phyloP scores from a whole-genome alignment of 2,329 filamentous ascomycete genomes.

The Trichothecium sympodiale region DNA sequence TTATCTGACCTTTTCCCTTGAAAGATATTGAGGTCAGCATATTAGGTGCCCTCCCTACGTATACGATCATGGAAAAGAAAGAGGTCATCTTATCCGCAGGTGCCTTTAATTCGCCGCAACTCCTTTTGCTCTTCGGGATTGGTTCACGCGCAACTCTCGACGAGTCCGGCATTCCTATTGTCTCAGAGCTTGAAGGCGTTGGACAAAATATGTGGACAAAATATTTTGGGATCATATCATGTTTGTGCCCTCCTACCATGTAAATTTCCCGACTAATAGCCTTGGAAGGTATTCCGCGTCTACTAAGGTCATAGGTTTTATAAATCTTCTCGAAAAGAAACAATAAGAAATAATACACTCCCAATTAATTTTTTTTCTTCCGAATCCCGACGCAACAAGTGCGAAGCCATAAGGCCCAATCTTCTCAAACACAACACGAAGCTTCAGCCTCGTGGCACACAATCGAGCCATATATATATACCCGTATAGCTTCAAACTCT shows the following conservation, averaged over 20 bases:
- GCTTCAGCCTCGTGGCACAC: no score
- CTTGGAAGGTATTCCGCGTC: no score
- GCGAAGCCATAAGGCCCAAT: no score
- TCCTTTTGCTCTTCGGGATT: conserved; percentile 25
- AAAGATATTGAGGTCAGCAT: conserved; percentile 24
- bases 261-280: conserved; percentile 9
- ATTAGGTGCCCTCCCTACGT: conserved; percentile 6
- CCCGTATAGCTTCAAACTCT: no score
- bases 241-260: conserved; percentile 4
- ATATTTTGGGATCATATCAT: conserved; percentile 40
- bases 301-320: no score
- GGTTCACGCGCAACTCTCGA: conserved; percentile 18
- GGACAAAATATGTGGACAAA: conserved; percentile 51
- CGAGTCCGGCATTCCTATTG: conserved; percentile 31
- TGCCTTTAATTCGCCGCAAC: conserved; percentile 22
- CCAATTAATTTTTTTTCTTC: no score
- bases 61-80: conserved; percentile 7
- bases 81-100: conserved; percentile 1
- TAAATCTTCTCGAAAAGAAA: no score
- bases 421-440: no score
- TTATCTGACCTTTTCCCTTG: no score
- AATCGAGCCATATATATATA: no score
- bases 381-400: no score
- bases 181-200: conserved; percentile 53
- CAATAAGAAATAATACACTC: no score